Conservation (phyloP, 768 basidiomycete genomes). For the Scleroderma citrinum region DNA sequence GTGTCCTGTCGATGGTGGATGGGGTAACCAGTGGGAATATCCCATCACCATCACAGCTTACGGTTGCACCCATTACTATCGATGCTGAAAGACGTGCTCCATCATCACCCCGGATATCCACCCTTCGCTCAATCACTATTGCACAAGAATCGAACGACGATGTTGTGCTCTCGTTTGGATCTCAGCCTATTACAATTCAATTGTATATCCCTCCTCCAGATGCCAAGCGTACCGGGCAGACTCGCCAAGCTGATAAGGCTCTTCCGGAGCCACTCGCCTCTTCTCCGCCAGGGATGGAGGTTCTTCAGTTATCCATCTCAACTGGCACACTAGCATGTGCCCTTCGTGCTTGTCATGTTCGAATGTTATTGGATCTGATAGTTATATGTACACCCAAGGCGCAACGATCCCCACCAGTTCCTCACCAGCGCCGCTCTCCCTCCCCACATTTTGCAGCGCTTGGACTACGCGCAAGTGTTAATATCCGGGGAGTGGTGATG, state of each 20-base stretch:
- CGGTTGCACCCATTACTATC: not conserved
- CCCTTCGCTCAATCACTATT: not conserved
- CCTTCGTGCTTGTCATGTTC: constrained; percentile 52
- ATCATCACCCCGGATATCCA: constrained; percentile 4
- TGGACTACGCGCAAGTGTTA: constrained; percentile 29
- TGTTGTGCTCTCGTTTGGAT: constrained; percentile 54
- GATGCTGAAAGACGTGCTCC: not conserved
- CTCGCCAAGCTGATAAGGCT: not conserved
- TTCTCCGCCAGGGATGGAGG: constrained; percentile 20
- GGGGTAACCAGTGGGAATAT: too few relatives aligned
- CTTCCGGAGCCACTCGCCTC: constrained; percentile 5
- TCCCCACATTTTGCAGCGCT: constrained; percentile 16
- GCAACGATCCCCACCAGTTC: constrained; percentile 11
- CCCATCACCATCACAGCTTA: too few relatives aligned
- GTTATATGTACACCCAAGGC: constrained; percentile 27
- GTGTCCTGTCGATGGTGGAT: constrained; percentile 65
- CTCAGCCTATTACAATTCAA: constrained; percentile 53
- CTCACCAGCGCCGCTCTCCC: constrained; percentile 8
- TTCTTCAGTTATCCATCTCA: constrained; percentile 35
- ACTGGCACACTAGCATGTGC: constrained; percentile 51
- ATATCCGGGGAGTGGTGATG: constrained; percentile 42
- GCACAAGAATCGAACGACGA: constrained; percentile 30
- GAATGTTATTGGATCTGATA: constrained; percentile 39
- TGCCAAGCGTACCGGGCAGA: constrained; percentile 9
- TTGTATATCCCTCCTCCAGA: constrained; percentile 42